Evolutionary conservation across 441 rosid species (phyloP).

Genomic region (Omphalea diandra): DNA sequence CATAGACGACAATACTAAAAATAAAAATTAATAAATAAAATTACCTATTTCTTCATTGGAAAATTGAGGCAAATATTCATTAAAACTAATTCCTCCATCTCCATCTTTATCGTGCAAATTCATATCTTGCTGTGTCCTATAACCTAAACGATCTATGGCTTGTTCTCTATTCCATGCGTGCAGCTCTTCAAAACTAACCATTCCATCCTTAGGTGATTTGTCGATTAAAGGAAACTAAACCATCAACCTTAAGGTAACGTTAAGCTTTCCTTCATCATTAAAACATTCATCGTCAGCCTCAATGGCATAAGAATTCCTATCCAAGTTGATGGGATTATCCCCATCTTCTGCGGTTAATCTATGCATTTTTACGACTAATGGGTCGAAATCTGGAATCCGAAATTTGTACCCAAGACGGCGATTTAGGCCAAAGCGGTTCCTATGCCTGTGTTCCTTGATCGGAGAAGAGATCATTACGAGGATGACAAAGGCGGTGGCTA

Average conservation of each 20-base stretch:
- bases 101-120: constrained; percentile 44
- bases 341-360: constrained; percentile 28
- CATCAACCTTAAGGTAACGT: constrained; percentile 49
- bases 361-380: constrained; percentile 43
- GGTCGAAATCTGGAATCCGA: constrained; percentile 46
- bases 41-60: constrained; percentile 50
- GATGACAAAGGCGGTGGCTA: constrained; percentile 38
- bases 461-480: constrained; percentile 29
- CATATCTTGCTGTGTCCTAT: constrained; percentile 44
- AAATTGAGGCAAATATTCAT: constrained; percentile 59
- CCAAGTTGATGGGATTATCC: neutral
- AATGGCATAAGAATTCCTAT: neutral
- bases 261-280: constrained; percentile 39
- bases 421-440: constrained; percentile 4
- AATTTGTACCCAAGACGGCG: constrained; percentile 52
- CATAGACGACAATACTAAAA: too few relatives aligned
- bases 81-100: constrained; percentile 48
- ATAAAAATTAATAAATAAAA: neutral
- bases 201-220: constrained; percentile 48
- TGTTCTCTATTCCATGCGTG: constrained; percentile 52
- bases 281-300: constrained; percentile 33
- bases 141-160: constrained; percentile 45
- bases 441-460: constrained; percentile 11
- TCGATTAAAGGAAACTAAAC: constrained; percentile 61
- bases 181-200: constrained; percentile 51